Evolutionary conservation across 148 eudicot species (phyloP).

Genomic region (Selenicereus undatus): DNA sequence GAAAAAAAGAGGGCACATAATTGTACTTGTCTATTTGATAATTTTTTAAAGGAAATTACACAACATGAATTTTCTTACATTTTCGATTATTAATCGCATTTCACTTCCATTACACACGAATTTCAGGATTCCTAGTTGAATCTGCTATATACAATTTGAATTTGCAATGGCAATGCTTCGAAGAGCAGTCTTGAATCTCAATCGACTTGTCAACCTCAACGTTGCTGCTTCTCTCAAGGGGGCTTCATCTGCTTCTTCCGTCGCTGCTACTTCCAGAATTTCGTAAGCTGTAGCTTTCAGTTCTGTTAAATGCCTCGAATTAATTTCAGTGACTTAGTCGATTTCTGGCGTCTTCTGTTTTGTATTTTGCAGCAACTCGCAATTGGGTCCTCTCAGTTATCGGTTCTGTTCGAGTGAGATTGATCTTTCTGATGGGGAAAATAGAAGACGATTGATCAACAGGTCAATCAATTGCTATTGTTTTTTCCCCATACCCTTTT

Average conservation of each 20-base stretch:
- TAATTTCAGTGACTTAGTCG: background rate
- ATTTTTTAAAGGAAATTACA: too few relatives aligned
- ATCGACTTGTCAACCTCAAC: constrained; percentile 13
- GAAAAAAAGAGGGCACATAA: too few relatives aligned
- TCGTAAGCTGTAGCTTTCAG: constrained; percentile 7
- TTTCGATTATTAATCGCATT: too few relatives aligned
- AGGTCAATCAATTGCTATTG: constrained; percentile 33
- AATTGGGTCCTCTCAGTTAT: constrained; percentile 3
- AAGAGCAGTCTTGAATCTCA: constrained; percentile 18
- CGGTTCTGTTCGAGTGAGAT: constrained; percentile 37
- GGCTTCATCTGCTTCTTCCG: constrained; percentile 8
- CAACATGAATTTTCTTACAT: too few relatives aligned
- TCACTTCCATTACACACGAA: too few relatives aligned
- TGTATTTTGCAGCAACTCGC: constrained; percentile 15
- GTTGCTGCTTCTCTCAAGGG: constrained; percentile 6
- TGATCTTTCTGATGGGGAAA: constrained; percentile 73
- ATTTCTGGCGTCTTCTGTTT: background rate
- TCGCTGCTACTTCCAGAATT: background rate
- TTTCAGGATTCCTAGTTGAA: too few relatives aligned
- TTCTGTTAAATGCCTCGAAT: background rate
- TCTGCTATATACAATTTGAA: too few relatives aligned
- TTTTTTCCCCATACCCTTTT: background rate
- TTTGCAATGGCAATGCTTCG: constrained; percentile 23
- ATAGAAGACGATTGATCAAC: constrained; percentile 61
- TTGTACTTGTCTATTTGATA: too few relatives aligned